Evolutionary conservation across 2,329 filamentous ascomycete species (phyloP).

Genomic region (Fusarium fujikuroi): DNA sequence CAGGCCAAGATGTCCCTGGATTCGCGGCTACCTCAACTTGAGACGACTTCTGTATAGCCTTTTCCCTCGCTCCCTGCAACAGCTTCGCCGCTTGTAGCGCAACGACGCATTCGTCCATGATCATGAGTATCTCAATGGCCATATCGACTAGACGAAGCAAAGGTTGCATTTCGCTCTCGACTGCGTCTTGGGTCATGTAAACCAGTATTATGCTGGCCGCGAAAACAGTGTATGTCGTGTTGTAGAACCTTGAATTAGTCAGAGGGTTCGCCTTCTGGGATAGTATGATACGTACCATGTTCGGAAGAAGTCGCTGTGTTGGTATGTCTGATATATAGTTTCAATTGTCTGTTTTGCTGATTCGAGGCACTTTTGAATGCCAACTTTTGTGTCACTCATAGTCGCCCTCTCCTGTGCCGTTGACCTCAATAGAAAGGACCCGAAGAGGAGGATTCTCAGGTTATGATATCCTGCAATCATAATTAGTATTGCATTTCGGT

Average conservation of each 20-base stretch:
- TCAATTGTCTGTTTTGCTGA: background rate
- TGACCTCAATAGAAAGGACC: background rate
- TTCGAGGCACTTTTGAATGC: background rate
- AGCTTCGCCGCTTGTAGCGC: background rate
- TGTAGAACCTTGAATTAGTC: background rate
- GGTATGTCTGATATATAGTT: background rate
- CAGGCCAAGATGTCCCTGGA: background rate
- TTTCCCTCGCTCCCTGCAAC: background rate
- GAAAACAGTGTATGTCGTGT: background rate
- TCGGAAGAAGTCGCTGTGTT: background rate
- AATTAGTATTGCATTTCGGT: background rate
- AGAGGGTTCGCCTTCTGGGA: fast-evolving
- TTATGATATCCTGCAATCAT: background rate
- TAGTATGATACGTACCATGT: background rate
- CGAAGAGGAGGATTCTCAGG: background rate
- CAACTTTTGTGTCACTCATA: background rate
- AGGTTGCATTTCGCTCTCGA: background rate
- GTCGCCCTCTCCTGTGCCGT: background rate
- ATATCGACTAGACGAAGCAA: background rate
- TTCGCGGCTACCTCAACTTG: background rate
- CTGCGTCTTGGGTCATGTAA: background rate
- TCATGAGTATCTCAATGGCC: background rate
- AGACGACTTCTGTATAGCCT: background rate
- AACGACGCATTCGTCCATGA: background rate
- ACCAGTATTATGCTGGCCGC: background rate